Evolutionary conservation across 129 eudicot species (phyloP).

Genomic region (Chrysanthemum seticuspe): DNA sequence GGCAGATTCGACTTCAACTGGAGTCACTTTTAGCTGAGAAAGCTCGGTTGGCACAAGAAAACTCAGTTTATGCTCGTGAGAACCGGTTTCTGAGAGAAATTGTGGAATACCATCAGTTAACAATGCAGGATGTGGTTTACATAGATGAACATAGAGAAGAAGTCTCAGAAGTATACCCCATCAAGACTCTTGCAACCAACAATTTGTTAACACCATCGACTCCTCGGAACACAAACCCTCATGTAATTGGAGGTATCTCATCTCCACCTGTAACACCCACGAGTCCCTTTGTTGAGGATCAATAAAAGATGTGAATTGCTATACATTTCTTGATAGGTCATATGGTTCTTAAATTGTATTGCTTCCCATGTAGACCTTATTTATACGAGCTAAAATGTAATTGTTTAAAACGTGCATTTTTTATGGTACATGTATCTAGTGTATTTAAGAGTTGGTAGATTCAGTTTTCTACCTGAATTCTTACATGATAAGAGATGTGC

Average conservation of each 20-base stretch:
- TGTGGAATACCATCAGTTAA: constrained; percentile 94
- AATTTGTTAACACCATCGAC: constrained; percentile 30
- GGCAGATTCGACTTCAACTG: constrained; percentile 88
- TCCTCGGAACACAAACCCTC: constrained; percentile 33
- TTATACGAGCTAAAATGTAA: constrained; percentile 26
- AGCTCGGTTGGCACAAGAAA: constrained; percentile 96
- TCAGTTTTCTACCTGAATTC: no score
- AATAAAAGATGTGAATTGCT: constrained; percentile 26
- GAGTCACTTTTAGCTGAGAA: constrained; percentile 95
- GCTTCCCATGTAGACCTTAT: constrained; percentile 20
- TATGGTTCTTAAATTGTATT: neutral
- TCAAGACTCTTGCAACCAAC: constrained; percentile 37
- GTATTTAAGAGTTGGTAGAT: neutral
- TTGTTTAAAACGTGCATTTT: constrained; percentile 5
- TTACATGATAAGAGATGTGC: no score
- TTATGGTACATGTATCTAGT: constrained; percentile 15
- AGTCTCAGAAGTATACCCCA: constrained; percentile 83
- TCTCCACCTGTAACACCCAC: constrained; percentile 22
- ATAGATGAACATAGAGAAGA: constrained; percentile 83
- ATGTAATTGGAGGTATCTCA: constrained; percentile 26
- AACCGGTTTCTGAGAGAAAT: constrained; percentile 92
- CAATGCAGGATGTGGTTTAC: constrained; percentile 97
- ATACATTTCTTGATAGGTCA: constrained; percentile 9
- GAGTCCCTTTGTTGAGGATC: constrained; percentile 24
- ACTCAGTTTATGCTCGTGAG: constrained; percentile 83